Evolutionary conservation across 2,329 filamentous ascomycete species (phyloP).

Genomic region (Graphilbum fragrans): DNA sequence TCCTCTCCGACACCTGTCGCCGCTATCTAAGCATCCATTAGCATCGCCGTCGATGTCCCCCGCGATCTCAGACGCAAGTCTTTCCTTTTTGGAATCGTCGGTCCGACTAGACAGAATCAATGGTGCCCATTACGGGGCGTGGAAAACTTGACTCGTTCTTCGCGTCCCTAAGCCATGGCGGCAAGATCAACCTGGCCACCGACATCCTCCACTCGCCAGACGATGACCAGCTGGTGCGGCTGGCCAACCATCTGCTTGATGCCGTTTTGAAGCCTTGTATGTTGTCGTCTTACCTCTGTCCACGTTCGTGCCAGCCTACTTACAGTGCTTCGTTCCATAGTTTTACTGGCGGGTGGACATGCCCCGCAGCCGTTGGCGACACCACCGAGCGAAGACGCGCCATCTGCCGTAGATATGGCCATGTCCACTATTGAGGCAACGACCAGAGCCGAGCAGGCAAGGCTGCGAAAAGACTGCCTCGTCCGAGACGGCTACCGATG

Average conservation of each 20-base stretch:
- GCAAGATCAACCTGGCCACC: neutral
- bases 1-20: neutral
- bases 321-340: neutral
- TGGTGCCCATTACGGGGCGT: neutral
- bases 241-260: slow-evolving; percentile 1
- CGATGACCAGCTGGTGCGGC: neutral
- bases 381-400: neutral
- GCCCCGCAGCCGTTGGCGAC: neutral
- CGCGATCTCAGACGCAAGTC: neutral
- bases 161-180: neutral
- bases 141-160: neutral
- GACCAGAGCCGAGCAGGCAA: neutral
- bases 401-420: neutral
- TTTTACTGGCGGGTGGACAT: slow-evolving; percentile 1
- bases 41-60: neutral
- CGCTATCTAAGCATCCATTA: neutral
- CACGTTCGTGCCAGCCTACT: neutral
- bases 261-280: neutral
- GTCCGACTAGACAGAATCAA: neutral
- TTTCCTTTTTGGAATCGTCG: neutral
- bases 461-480: neutral
- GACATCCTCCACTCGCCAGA: neutral
- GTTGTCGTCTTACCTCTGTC: neutral
- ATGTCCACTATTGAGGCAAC: neutral
- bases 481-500: slow-evolving; percentile 4